A percentile compares a stretch with the other conserved stretches of the same genome.
Evolutionary conservation across 768 basidiomycete genomes (phyloP).

Genomic region (Boletus sensibilis): DNA sequence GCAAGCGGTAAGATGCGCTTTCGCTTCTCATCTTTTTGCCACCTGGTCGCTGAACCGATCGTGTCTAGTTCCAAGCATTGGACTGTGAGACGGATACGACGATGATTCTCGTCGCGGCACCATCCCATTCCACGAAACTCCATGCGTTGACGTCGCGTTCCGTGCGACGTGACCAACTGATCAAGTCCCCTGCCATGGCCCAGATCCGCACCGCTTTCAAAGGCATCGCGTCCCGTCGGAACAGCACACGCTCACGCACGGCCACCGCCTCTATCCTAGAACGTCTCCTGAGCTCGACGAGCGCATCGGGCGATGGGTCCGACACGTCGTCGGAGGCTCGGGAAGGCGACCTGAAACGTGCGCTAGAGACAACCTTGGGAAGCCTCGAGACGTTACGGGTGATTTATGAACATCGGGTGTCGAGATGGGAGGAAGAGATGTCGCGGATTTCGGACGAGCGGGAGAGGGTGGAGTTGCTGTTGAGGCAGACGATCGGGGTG

Average conservation of each 20-base stretch:
- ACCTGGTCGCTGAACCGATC: constrained; percentile 1
- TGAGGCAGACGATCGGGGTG: constrained; percentile 63
- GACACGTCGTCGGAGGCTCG: constrained; percentile 48
- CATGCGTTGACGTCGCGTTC: constrained; percentile 66
- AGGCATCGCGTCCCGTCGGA: constrained; percentile 56
- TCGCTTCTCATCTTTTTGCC: background rate
- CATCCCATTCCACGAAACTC: constrained; percentile 67
- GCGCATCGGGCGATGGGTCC: constrained; percentile 53
- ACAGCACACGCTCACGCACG: constrained; percentile 45
- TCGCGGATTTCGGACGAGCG: constrained; percentile 61
- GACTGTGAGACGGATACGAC: constrained; percentile 82
- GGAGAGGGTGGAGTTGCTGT: constrained; percentile 61
- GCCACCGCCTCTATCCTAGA: constrained; percentile 47
- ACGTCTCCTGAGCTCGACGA: constrained; percentile 39
- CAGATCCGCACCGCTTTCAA: constrained; percentile 58
- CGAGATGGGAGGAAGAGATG: constrained; percentile 72
- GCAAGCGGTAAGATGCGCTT: constrained; percentile 54
- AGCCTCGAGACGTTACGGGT: constrained; percentile 61
- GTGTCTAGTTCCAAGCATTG: constrained; percentile 64
- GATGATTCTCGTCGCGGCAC: constrained; percentile 70
- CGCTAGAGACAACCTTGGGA: constrained; percentile 64
- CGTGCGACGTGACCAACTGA: constrained; percentile 56
- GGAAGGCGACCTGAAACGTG: constrained; percentile 66
- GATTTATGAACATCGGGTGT: constrained; percentile 69
- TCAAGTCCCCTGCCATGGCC: constrained; percentile 48